Evolutionary conservation across 2,329 filamentous ascomycete species (phyloP).

Genomic region (Ophidiomyces ophidiicola): DNA sequence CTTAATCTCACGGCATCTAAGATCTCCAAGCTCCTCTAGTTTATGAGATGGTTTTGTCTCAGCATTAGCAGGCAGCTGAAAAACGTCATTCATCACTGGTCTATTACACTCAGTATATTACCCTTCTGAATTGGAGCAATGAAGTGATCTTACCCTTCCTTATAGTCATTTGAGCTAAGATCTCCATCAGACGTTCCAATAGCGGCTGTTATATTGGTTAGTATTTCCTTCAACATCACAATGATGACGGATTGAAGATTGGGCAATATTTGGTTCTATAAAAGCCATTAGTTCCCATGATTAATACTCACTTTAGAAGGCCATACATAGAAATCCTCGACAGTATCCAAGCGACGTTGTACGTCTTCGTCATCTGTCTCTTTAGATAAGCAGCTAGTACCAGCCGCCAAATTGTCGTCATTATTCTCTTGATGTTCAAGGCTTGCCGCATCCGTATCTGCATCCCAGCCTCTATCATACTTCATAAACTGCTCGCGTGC

Average conservation of each 20-base stretch:
- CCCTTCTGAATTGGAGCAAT: no score
- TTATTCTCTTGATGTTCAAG: slow-evolving; percentile 30
- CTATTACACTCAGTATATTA: neutral
- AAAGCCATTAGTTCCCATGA: slow-evolving; percentile 1
- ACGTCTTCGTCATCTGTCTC: slow-evolving; percentile 30
- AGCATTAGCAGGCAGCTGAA: neutral
- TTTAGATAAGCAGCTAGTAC: slow-evolving; percentile 16
- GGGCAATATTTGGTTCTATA: slow-evolving; percentile 60
- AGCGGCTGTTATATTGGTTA: slow-evolving; percentile 77
- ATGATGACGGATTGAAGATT: slow-evolving; percentile 88
- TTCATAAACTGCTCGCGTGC: slow-evolving; percentile 84
- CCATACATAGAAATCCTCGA: slow-evolving; percentile 77
- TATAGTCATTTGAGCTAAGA: slow-evolving; percentile 34
- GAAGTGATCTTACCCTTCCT: slow-evolving; percentile 32
- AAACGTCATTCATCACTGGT: neutral
- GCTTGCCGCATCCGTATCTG: slow-evolving; percentile 26
- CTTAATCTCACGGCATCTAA: slow-evolving; percentile 72
- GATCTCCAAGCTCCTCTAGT: slow-evolving; percentile 67
- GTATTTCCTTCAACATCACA: slow-evolving; percentile 75
- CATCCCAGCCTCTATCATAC: slow-evolving; percentile 80
- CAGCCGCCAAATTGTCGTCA: slow-evolving; percentile 16
- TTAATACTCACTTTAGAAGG: neutral
- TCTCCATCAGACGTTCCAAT: slow-evolving; percentile 43
- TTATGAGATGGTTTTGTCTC: slow-evolving; percentile 25
- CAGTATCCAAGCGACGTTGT: slow-evolving; percentile 51